Percentiles rank a stretch among this genome's conserved stretches.
phyloP scores from a whole-genome alignment of 2,329 filamentous ascomycete species.

The Pseudogymnoascus sp. region DNA sequence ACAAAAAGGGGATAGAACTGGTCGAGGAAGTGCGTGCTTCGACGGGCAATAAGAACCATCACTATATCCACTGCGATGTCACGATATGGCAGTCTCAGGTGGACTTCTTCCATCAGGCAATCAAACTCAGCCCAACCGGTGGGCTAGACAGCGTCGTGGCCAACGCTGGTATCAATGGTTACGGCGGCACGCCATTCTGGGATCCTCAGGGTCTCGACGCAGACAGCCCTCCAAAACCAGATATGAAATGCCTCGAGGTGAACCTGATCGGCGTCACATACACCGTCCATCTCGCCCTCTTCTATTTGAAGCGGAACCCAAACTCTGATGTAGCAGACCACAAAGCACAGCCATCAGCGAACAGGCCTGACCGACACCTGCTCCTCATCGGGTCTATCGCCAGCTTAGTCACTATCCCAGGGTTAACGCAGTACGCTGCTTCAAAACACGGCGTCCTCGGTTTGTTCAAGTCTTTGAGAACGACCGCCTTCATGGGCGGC shows the following conservation, averaged over 20 bases:
- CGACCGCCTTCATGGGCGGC: conserved; percentile 38
- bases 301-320: conserved; percentile 45
- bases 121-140: conserved; percentile 42
- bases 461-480: conserved; percentile 50
- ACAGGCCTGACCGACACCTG: conserved; percentile 47
- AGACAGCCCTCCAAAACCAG: conserved; percentile 40
- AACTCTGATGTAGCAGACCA: conserved; percentile 29
- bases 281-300: conserved; percentile 55
- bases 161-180: conserved; percentile 53
- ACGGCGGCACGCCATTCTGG: conserved; percentile 35
- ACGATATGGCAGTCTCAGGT: conserved; percentile 56
- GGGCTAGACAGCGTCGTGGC: conserved; percentile 56
- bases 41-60: conserved; percentile 36
- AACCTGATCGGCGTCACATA: conserved; percentile 57
- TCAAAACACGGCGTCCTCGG: conserved; percentile 60
- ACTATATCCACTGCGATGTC: conserved; percentile 56
- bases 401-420: conserved; percentile 38
- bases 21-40: conserved; percentile 41
- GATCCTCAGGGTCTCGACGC: conserved; percentile 31
- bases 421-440: conserved; percentile 45
- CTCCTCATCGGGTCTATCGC: conserved; percentile 56
- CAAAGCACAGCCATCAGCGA: conserved; percentile 23
- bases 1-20: conserved; percentile 43
- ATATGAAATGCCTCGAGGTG: conserved; percentile 47
- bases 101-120: conserved; percentile 51